Conservation (phyloP, 1,284 basidiomycete genomes). For the Cutaneotrichosporon dermatis region DNA sequence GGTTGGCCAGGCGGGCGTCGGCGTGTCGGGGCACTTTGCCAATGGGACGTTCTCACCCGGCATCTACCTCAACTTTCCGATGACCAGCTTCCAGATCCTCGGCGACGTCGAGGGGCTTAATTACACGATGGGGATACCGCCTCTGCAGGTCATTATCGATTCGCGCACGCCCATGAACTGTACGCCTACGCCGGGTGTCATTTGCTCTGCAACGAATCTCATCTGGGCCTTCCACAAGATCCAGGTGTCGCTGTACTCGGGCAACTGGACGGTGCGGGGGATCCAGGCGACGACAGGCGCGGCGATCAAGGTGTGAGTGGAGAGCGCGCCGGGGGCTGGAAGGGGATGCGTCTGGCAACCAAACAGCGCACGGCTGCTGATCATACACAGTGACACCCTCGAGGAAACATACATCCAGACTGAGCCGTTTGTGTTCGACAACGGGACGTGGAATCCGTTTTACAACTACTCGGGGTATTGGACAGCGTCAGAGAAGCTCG, state of each 20-base stretch:
- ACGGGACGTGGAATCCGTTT: slow-evolving; percentile 2
- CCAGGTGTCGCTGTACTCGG: slow-evolving; percentile 4
- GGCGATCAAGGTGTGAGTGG: background rate
- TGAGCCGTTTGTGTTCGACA: background rate
- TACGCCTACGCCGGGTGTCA: background rate
- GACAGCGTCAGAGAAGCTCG: background rate
- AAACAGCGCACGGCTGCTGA: too few species aligned
- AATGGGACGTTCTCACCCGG: background rate
- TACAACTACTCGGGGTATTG: slow-evolving; percentile 1
- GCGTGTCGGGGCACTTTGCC: slow-evolving; percentile 3
- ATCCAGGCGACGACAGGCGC: slow-evolving; percentile 3
- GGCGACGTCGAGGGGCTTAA: slow-evolving; percentile 1
- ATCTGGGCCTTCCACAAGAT: slow-evolving; percentile 10
- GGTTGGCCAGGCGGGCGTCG: background rate
- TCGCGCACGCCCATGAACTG: slow-evolving; percentile 4
- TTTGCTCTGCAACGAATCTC: background rate
- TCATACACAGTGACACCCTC: background rate
- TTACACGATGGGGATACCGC: background rate
- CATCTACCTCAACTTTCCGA: slow-evolving; percentile 4
- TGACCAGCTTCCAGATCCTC: slow-evolving; percentile 2
- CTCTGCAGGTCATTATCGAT: slow-evolving; percentile 5
- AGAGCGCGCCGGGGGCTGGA: background rate
- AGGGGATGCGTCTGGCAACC: too few species aligned
- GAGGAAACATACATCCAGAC: background rate
- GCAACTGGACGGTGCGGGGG: background rate